These are phyloP conservation scores for Candida vartiovaarae DNA, from an alignment of 805 yeast genomes.

Conservation along the genomic window DNA sequence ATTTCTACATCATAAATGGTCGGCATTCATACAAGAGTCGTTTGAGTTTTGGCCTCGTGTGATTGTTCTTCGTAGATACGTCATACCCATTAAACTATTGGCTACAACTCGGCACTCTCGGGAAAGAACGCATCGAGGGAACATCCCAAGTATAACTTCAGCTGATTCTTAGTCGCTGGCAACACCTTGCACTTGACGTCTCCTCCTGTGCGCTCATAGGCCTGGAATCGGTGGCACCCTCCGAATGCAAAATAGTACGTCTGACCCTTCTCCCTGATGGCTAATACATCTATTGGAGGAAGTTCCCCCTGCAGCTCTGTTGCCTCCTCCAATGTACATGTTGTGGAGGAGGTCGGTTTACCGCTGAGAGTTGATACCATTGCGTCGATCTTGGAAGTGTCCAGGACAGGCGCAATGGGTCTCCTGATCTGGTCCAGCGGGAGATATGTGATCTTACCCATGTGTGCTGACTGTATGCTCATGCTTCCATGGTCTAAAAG, in stretches of 20 bases:
- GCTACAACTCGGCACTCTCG: too few relatives aligned
- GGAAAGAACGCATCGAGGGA: constrained; percentile 41
- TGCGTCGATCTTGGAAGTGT: constrained; percentile 63
- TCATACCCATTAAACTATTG: too few relatives aligned
- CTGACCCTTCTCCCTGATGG: constrained; percentile 56
- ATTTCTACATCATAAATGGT: too few relatives aligned
- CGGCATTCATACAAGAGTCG: too few relatives aligned
- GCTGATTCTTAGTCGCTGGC: constrained; percentile 68
- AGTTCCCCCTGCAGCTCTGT: constrained; percentile 44
- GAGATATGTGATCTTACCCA: constrained; percentile 45
- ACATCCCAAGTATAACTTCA: constrained; percentile 64
- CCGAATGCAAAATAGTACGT: constrained; percentile 77
- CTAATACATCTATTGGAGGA: constrained; percentile 78
- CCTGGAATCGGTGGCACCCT: constrained; percentile 87
- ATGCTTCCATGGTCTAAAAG: not conserved
- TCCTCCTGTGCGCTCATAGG: constrained; percentile 49
- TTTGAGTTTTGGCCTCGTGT: too few relatives aligned
- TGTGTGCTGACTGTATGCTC: constrained; percentile 49
- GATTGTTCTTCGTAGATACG: too few relatives aligned
- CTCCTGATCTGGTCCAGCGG: constrained; percentile 65
- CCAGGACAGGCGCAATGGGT: constrained; percentile 84
- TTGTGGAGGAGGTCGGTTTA: constrained; percentile 52
- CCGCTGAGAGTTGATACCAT: constrained; percentile 72
- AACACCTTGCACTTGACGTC: constrained; percentile 60
- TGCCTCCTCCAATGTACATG: constrained; percentile 42